phyloP scores from a whole-genome alignment of 805 yeast species.

The Metschnikowia koreensis region DNA sequence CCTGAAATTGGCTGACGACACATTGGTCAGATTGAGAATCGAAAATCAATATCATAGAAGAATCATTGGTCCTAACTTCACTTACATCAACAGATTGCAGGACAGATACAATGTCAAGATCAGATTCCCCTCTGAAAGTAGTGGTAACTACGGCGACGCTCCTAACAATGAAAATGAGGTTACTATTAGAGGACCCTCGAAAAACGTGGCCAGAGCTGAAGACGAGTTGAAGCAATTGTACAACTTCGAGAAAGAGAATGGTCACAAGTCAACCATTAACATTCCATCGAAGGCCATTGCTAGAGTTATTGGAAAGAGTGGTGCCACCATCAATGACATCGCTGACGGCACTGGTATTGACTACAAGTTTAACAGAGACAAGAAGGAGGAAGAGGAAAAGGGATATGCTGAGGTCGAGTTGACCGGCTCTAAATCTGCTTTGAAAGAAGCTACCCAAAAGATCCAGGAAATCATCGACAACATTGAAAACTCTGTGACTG shows the following conservation, averaged over 20 bases:
- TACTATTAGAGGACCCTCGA: slow-evolving; percentile 81
- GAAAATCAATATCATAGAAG: slow-evolving; percentile 78
- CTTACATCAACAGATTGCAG: slow-evolving; percentile 78
- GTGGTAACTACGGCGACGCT: slow-evolving; percentile 28
- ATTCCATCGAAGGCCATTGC: slow-evolving; percentile 78
- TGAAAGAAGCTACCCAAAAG: slow-evolving; percentile 65
- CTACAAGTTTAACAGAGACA: slow-evolving; percentile 43
- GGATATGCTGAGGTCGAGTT: slow-evolving; percentile 64
- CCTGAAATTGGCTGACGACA: slow-evolving; percentile 81
- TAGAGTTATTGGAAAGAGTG: slow-evolving; percentile 84
- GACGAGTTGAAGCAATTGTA: slow-evolving; percentile 81
- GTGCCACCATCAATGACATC: slow-evolving; percentile 79
- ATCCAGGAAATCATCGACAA: slow-evolving; percentile 64
- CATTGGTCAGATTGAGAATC: slow-evolving; percentile 58
- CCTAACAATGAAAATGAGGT: slow-evolving; percentile 59
- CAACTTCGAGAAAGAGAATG: slow-evolving; percentile 84
- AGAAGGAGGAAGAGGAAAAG: slow-evolving; percentile 43
- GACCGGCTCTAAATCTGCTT: slow-evolving; percentile 73
- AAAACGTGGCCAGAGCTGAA: slow-evolving; percentile 78
- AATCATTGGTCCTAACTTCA: slow-evolving; percentile 81
- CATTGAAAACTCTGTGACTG: slow-evolving; percentile 58
- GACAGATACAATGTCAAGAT: slow-evolving; percentile 83
- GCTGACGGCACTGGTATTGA: slow-evolving; percentile 67
- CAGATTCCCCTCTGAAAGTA: slow-evolving; percentile 58
- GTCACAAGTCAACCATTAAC: slow-evolving; percentile 57